Evolutionary conservation across 768 basidiomycete species (phyloP), one percentile per base, ranked within the genome.

Genomic region (Tricholoma saponaceum): DNA sequence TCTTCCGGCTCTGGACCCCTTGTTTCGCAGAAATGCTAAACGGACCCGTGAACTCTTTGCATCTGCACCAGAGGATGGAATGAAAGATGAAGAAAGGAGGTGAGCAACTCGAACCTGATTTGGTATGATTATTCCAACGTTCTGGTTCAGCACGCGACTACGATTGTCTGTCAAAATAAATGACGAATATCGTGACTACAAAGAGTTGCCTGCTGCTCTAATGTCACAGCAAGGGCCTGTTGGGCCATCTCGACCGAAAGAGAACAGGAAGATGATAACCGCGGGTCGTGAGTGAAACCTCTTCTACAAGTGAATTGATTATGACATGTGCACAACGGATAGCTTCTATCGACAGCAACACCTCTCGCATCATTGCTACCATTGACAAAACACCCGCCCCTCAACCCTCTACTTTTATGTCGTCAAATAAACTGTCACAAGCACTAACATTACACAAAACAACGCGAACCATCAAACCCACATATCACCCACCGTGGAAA

Each of bases 401-500:
- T 13, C 80, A 83, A 60, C 83, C 83, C 0, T 91, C 92, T 4
- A 87, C 90, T 0, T 87, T 93, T 62, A 67, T 80, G 4, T 85
- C 87, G 0, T 75, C 81, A 0, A 70, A 76, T 43, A 82, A 81
- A 52, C 83, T 99, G 51, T 90, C 93, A n/a, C 86, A 93, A 65
- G 94, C 95, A 0, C 85, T 99, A 51, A 85, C 87, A 52, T 82
- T 93, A 16, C 93, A 96, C 75, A 98, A 98, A 75, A 95, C 95
- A 30, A 91, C 89, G 3, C 84, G 95, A 32, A 94, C 90, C 7
- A 84, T 98, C 67, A 97, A 98, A 71, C 97, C 97, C 6, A 91
- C 89, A 12, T 98, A 94, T 68, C 97, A 99, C 65, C 84, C 97
- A 5, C 90, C 86, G 61, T 98, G 96, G 97, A 97, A 97, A 71